Percentiles rank a stretch among this genome's conserved stretches.
Evolutionary conservation across 2,329 filamentous ascomycete genomes (phyloP).

Genomic region (Exophiala calicioides): DNA sequence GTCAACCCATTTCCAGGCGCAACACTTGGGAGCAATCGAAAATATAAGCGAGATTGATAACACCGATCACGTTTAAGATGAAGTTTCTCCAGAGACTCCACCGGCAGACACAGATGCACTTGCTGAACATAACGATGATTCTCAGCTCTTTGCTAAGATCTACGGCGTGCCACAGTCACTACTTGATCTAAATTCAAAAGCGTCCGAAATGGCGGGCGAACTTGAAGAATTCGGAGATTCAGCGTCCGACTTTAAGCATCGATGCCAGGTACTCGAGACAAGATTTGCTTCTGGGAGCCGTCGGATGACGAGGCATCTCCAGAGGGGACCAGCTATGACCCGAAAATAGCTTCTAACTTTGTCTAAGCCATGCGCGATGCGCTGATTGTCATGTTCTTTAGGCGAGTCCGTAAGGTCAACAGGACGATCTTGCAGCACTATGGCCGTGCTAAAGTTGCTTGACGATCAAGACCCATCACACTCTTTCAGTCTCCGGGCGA

Average conservation of each 20-base stretch:
- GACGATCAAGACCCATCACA: too few species aligned
- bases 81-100: not conserved
- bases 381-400: slow-evolving; percentile 11
- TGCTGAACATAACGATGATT: slow-evolving; percentile 10
- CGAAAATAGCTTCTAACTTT: slow-evolving; percentile 8
- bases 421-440: too few species aligned
- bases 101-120: slow-evolving; percentile 4
- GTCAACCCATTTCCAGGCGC: not conserved
- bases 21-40: not conserved
- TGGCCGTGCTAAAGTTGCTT: too few species aligned
- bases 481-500: too few species aligned
- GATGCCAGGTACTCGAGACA: slow-evolving; percentile 8
- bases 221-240: too few species aligned
- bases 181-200: slow-evolving; percentile 8
- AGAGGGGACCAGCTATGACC: slow-evolving; percentile 5
- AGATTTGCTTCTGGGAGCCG: slow-evolving; percentile 11
- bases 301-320: slow-evolving; percentile 6
- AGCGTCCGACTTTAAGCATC: slow-evolving; percentile 6
- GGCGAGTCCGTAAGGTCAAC: slow-evolving; percentile 6
- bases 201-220: too few species aligned
- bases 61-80: too few species aligned
- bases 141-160: slow-evolving; percentile 7
- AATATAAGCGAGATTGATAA: too few species aligned
- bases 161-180: slow-evolving; percentile 13
- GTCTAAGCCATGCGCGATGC: slow-evolving; percentile 14